These are phyloP conservation scores for Sechiopsis laciniata DNA, from an alignment of 306 rosid species.

Conservation along the genomic window DNA sequence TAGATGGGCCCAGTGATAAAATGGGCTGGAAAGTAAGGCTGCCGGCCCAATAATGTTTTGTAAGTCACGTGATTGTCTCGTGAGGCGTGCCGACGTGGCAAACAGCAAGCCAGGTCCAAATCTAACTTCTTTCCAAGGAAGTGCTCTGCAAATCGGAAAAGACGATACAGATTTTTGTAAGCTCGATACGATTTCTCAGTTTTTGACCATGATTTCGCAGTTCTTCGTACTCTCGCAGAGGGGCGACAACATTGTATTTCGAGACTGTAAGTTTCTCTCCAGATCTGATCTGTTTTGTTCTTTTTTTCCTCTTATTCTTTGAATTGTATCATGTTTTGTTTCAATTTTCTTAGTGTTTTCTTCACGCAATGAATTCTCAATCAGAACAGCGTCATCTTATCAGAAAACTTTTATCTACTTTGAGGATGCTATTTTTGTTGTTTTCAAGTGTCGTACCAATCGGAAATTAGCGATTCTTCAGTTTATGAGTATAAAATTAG, in stretches of 20 bases:
- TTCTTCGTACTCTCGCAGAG: slow-evolving; percentile 88
- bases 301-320: slow-evolving; percentile 2
- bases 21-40: not conserved
- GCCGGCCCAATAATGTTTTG: not conserved
- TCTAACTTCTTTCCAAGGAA: no score
- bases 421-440: not conserved
- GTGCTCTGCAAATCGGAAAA: not conserved
- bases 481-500: not conserved
- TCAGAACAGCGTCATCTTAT: not conserved
- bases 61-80: not conserved
- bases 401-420: no score
- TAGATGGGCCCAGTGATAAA: not conserved
- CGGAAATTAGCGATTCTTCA: not conserved
- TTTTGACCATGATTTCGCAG: slow-evolving; percentile 72
- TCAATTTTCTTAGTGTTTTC: not conserved
- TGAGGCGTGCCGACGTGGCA: slow-evolving; percentile 18
- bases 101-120: not conserved
- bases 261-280: slow-evolving; percentile 51
- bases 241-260: slow-evolving; percentile 91
- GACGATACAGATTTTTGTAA: not conserved
- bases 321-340: not conserved
- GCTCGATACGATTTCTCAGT: not conserved
- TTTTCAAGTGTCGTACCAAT: not conserved
- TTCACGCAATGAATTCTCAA: not conserved
- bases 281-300: not conserved